Conservation (phyloP, 2,329 filamentous ascomycete species). For the Karstenula rhodostoma region DNA sequence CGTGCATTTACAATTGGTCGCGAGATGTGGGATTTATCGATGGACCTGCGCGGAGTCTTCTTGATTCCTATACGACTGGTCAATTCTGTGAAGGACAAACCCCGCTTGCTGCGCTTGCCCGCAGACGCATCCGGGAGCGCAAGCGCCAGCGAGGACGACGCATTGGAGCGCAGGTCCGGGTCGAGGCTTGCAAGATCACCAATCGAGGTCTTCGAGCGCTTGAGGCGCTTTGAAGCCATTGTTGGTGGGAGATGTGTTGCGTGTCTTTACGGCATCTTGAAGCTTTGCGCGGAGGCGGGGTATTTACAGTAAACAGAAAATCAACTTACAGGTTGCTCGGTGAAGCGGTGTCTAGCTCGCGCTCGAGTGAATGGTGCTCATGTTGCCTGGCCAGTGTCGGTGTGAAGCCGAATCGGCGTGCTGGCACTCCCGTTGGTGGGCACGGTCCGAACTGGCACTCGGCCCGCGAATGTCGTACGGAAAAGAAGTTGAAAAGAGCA, state of each 20-base stretch:
- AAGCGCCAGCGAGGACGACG: slow-evolving; percentile 16
- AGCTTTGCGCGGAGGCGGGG: slow-evolving; percentile 14
- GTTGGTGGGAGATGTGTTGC: background rate
- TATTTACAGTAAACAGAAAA: slow-evolving; percentile 15
- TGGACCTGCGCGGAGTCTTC: slow-evolving; percentile 26
- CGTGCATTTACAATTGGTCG: slow-evolving; percentile 30
- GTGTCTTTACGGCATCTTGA: background rate
- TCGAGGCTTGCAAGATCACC: slow-evolving; percentile 30
- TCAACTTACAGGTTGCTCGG: slow-evolving; percentile 30
- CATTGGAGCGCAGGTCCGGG: slow-evolving; percentile 2
- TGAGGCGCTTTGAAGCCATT: slow-evolving; percentile 29
- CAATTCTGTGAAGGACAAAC: slow-evolving; percentile 40
- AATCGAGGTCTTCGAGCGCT: slow-evolving; percentile 29
- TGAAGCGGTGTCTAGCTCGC: slow-evolving; percentile 23
- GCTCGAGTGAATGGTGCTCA: slow-evolving; percentile 37
- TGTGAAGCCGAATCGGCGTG: slow-evolving; percentile 26
- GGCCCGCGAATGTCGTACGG: slow-evolving; percentile 20
- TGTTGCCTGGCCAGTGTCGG: slow-evolving; percentile 30
- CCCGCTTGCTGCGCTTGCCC: slow-evolving; percentile 24
- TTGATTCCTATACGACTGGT: slow-evolving; percentile 36
- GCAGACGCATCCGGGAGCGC: slow-evolving; percentile 18
- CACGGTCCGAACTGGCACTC: background rate
- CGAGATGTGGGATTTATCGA: slow-evolving; percentile 36
- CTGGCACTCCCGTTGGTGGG: slow-evolving; percentile 11
- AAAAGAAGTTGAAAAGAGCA: background rate